phyloP scores from a whole-genome alignment of 441 rosid genomes.

The Populus tomentosa region DNA sequence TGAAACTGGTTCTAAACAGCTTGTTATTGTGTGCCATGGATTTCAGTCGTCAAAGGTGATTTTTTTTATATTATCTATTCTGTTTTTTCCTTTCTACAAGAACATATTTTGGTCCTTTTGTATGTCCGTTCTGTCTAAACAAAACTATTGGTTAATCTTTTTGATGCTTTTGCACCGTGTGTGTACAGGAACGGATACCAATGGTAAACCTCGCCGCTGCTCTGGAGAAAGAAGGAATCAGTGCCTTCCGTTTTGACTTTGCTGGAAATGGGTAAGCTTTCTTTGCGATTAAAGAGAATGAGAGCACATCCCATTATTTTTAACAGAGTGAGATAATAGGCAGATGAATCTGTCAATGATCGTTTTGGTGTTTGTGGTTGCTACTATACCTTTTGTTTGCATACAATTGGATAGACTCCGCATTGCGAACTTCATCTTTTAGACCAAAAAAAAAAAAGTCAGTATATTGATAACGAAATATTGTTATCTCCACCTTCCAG shows the following conservation, averaged over 20 bases:
- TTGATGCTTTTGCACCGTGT: background rate
- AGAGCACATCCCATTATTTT: background rate
- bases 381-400: background rate
- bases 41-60: slow-evolving; percentile 72
- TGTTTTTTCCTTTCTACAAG: background rate
- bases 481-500: slow-evolving; percentile 29
- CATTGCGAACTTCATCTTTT: background rate
- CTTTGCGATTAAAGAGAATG: background rate
- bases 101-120: background rate
- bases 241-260: slow-evolving; percentile 77
- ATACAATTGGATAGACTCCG: background rate
- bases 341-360: background rate
- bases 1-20: slow-evolving; percentile 67
- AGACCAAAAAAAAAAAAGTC: background rate
- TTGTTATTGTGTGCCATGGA: slow-evolving; percentile 84
- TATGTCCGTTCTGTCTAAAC: background rate
- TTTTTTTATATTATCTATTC: background rate
- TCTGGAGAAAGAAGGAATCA: slow-evolving; percentile 48
- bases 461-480: background rate
- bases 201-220: slow-evolving; percentile 58
- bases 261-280: slow-evolving; percentile 72
- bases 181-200: slow-evolving; percentile 59
- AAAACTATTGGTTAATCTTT: background rate
- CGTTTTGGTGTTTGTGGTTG: background rate
- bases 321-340: background rate